Evolutionary conservation across 1,139 yeast species (phyloP).

Genomic region (Insectozyma bohioensis): DNA sequence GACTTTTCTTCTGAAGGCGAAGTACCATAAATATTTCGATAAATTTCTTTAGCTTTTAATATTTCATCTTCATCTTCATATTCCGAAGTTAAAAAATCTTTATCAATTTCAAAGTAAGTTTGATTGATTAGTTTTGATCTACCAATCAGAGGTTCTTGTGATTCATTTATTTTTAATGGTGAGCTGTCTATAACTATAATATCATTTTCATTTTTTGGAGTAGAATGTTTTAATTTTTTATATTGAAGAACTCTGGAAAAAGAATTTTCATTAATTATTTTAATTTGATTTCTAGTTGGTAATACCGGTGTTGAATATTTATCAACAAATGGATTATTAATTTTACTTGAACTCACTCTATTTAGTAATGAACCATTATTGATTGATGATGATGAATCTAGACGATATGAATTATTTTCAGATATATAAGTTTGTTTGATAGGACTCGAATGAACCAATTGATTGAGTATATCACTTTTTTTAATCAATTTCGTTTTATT

Average conservation of each 20-base stretch:
- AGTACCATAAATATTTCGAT: conserved; percentile 13
- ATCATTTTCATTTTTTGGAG: too few relatives aligned
- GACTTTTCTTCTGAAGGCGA: conserved; percentile 12
- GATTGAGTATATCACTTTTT: conserved; percentile 2
- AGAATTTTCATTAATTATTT: conserved; percentile 9
- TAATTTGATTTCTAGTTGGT: too few relatives aligned
- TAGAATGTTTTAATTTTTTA: background rate
- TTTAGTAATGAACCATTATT: too few relatives aligned
- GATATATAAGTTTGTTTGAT: conserved; percentile 3
- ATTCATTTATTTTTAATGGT: too few relatives aligned
- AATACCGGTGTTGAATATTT: conserved; percentile 1
- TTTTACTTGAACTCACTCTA: too few relatives aligned
- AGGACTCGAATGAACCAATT: conserved; percentile 10
- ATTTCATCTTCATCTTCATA: conserved; percentile 15
- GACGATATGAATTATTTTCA: background rate
- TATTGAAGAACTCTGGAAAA: conserved; percentile 3
- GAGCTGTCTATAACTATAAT: too few relatives aligned
- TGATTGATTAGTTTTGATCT: conserved; percentile 11
- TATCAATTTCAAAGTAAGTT: conserved; percentile 21
- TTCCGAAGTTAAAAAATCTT: conserved; percentile 23
- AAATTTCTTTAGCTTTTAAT: conserved; percentile 10
- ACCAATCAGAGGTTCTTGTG: conserved; percentile 4
- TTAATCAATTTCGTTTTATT: conserved; percentile 2
- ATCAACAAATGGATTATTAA: conserved; percentile 9
- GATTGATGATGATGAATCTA: conserved; percentile 7